A percentile compares a stretch with the other conserved stretches of the same genome.
Conservation (phyloP, 495 filamentous ascomycete genomes). For the Aspergillus taichungensis region DNA sequence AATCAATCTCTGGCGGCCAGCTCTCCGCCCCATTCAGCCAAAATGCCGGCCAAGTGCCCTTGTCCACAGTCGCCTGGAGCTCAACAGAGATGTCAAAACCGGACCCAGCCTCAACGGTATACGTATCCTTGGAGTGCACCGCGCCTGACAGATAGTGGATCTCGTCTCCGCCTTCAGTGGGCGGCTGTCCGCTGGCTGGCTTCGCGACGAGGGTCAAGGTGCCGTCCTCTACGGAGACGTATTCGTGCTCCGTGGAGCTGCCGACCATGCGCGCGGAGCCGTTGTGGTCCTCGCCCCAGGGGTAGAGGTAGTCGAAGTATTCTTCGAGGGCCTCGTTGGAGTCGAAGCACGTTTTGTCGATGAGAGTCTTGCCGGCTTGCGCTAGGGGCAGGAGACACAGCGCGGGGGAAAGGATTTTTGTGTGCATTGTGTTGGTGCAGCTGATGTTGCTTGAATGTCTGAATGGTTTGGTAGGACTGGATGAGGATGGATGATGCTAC, state of each 20-base stretch:
- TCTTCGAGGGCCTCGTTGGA: conserved; percentile 39
- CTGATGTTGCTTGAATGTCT: too few species aligned
- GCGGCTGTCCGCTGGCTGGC: conserved; percentile 37
- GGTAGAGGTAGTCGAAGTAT: conserved; percentile 46
- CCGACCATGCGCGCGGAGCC: conserved; percentile 51
- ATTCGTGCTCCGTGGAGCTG: conserved; percentile 42
- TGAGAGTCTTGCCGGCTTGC: conserved; percentile 32
- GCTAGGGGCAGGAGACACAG: conserved; percentile 1
- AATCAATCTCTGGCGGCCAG: conserved; percentile 54
- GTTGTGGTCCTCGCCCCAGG: conserved; percentile 42
- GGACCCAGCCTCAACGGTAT: conserved; percentile 14
- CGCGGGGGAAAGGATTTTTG: conserved; percentile 2
- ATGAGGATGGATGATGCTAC: too few species aligned
- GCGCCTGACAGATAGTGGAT: conserved; percentile 33
- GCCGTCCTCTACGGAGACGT: conserved; percentile 34
- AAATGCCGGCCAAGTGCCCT: conserved; percentile 53
- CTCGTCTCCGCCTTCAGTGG: conserved; percentile 41
- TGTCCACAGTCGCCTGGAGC: conserved; percentile 41
- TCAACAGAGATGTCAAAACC: conserved; percentile 23
- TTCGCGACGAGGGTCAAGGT: conserved; percentile 18
- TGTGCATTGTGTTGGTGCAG: not conserved
- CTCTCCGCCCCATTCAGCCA: conserved; percentile 47
- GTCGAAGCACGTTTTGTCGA: conserved; percentile 46
- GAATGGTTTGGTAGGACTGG: too few species aligned
- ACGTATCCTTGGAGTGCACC: conserved; percentile 14